Base-by-base conservation (phyloP, 768 basidiomycete genomes). In the Russula sp. region DNA sequence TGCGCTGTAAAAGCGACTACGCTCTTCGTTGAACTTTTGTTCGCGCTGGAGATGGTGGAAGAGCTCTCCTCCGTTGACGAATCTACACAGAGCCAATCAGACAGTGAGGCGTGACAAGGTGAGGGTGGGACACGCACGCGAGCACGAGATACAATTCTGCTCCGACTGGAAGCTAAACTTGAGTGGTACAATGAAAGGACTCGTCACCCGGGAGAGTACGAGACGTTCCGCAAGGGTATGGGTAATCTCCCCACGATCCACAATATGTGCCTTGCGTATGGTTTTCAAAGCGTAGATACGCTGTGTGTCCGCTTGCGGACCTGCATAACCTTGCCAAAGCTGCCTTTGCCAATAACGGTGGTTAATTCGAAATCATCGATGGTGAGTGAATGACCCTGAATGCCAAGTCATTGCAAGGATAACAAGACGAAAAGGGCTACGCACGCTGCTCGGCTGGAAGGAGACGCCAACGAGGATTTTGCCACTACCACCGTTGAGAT, bases 241-340 rank as follows among this genome's bases (percentile, higher is more conserved):
- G 2, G 95, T 98, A 67, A 98, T 97, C 76, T 98, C 96, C 63
- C 94, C 94, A 59, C 96, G 83, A 61, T 91, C 90, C 36, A 98
- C 89, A 67, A 90, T 83, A 69, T 86, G 84, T 28, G 87, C 86
- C 71, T 90, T 90, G 67, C 89, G 82, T 67, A 90, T 88, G 0
- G 89, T 97, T 78, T 98, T 98, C 56, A 98, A 79, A 0, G 96
- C 96, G 71, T 98, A 98, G 71, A 98, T 97, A 63, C 96, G 92
- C 52, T 84, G 84, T 0, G 96, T 98, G 73, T 98, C 94, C 94
- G 89, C 74, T 98, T 98, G 64, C 95, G 86, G 67, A 98, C 96
- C 87, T 98, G 96, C 88, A 98, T 94, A 67, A 98, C 94, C 85
- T 98, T 98, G 70, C 96, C 96, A 70, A 98, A 98, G 70, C 90